These are phyloP conservation scores for Delphinella strobiligena DNA, from an alignment of 2,329 filamentous ascomycete genomes.

Conservation along the genomic window DNA sequence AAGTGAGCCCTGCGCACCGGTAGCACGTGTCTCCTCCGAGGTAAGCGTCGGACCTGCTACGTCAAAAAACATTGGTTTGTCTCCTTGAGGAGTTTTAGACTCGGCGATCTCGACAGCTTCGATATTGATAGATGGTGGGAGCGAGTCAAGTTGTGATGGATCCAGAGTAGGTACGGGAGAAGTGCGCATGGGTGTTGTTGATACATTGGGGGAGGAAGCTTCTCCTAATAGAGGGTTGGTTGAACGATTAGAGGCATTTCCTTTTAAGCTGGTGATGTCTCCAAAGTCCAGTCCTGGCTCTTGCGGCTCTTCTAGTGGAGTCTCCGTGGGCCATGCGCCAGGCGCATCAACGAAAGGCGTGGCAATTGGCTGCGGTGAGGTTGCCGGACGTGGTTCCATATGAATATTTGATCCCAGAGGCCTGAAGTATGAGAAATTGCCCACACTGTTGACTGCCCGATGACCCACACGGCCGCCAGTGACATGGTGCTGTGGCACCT, in stretches of 20 bases:
- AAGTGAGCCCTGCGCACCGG: too few species aligned
- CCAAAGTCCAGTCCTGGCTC: not conserved
- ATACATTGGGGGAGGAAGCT: not conserved
- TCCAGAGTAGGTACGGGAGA: not conserved
- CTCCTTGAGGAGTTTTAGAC: not conserved
- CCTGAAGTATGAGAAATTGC: not conserved
- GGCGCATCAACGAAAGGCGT: conserved; percentile 5
- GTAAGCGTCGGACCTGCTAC: too few species aligned
- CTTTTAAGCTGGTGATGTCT: too few species aligned
- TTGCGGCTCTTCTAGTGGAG: not conserved
- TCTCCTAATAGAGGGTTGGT: not conserved
- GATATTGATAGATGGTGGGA: too few species aligned
- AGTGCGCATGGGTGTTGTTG: not conserved
- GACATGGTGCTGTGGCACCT: not conserved
- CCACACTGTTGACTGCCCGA: not conserved
- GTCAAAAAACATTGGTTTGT: too few species aligned
- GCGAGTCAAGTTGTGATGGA: not conserved
- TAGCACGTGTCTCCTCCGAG: too few species aligned
- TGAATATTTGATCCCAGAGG: not conserved
- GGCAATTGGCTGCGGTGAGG: conserved; percentile 1
- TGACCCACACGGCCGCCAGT: not conserved
- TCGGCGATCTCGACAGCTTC: not conserved
- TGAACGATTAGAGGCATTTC: not conserved
- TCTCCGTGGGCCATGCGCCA: conserved; percentile 5
- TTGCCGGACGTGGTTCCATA: not conserved